These are phyloP conservation scores for Mytilinidion resinicola DNA, from an alignment of 495 filamentous ascomycete species.

Conservation along the genomic window DNA sequence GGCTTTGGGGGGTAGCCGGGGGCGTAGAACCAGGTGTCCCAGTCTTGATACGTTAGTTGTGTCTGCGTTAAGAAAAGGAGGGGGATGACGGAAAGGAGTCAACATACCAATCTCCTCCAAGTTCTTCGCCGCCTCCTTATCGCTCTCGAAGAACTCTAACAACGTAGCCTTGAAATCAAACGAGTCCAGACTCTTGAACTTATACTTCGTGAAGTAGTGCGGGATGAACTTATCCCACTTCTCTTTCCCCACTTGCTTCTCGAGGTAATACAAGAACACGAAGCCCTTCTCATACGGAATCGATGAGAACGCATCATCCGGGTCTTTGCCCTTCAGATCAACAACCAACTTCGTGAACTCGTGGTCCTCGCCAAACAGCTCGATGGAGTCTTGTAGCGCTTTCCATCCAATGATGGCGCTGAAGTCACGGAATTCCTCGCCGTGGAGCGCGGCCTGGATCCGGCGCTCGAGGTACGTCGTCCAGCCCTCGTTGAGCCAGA, in stretches of 20 bases:
- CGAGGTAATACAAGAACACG: constrained; percentile 74
- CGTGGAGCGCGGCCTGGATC: constrained; percentile 61
- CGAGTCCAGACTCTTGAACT: constrained; percentile 76
- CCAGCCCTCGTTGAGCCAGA: constrained; percentile 95
- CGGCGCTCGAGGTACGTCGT: constrained; percentile 88
- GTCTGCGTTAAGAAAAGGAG: no score
- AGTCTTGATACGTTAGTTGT: constrained; percentile 52
- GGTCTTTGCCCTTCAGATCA: constrained; percentile 81
- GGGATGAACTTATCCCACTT: constrained; percentile 93
- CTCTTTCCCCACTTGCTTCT: constrained; percentile 73
- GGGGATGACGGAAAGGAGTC: no score
- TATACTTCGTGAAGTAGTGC: constrained; percentile 81
- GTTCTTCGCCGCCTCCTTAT: constrained; percentile 58
- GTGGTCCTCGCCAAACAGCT: constrained; percentile 69
- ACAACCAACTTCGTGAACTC: constrained; percentile 89
- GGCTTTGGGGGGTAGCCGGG: constrained; percentile 87
- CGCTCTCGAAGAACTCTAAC: constrained; percentile 70
- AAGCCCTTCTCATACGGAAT: constrained; percentile 80
- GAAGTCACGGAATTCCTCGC: constrained; percentile 81
- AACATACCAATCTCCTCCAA: constrained; percentile 42
- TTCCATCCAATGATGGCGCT: constrained; percentile 81
- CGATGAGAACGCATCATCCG: constrained; percentile 88
- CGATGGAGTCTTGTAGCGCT: constrained; percentile 64
- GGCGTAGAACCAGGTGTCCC: constrained; percentile 79
- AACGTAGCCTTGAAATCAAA: constrained; percentile 88